phyloP scores from a whole-genome alignment of 176 grass and related monocot species.

The Poa annua region DNA sequence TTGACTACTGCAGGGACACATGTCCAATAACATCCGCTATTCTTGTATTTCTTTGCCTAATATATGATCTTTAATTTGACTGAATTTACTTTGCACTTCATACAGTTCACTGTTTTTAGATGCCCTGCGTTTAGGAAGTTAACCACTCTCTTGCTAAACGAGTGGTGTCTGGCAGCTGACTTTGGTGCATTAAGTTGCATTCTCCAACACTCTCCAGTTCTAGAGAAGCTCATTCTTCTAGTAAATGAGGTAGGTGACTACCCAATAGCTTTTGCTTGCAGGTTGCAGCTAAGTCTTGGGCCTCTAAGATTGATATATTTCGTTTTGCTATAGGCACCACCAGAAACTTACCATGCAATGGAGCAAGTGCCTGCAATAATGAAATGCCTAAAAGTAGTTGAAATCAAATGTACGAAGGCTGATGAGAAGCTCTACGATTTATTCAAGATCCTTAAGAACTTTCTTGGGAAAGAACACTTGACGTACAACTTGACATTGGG shows the following conservation, averaged over 20 bases:
- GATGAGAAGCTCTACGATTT: neutral
- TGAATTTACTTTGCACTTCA: neutral
- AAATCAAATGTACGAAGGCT: slow-evolving; percentile 5
- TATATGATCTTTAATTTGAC: neutral
- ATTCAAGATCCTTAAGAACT: neutral
- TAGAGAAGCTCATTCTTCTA: neutral
- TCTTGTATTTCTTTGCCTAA: neutral
- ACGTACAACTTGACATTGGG: neutral
- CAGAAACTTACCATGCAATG: neutral
- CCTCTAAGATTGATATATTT: neutral
- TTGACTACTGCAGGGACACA: neutral
- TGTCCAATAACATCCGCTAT: neutral
- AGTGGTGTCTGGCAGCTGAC: slow-evolving; percentile 12
- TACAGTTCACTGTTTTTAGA: neutral
- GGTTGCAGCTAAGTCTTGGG: neutral
- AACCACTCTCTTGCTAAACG: slow-evolving; percentile 1
- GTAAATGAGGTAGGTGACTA: neutral
- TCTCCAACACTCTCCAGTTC: neutral
- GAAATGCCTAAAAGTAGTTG: slow-evolving; percentile 8
- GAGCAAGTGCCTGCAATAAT: neutral
- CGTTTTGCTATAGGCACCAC: neutral
- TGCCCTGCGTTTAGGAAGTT: slow-evolving; percentile 16
- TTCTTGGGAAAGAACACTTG: neutral
- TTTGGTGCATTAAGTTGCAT: neutral
- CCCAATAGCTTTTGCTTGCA: neutral